Evolutionary conservation across 148 eudicot genomes (phyloP).

Genomic region (Vaccinium vitisidaea): DNA sequence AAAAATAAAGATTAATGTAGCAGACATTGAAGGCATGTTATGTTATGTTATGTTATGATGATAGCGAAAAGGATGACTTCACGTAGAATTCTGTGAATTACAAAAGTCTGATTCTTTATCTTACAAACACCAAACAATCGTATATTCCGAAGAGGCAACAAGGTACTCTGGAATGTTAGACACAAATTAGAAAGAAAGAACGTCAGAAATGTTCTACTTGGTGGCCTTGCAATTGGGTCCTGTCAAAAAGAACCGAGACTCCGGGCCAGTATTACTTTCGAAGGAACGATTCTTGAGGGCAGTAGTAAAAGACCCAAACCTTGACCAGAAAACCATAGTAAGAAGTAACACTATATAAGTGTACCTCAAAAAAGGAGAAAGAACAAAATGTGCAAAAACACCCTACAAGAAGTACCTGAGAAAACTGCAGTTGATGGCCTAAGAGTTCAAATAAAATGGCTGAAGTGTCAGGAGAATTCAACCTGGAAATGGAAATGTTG

Average conservation of each 20-base stretch:
- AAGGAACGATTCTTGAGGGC: too few species aligned
- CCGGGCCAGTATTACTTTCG: too few species aligned
- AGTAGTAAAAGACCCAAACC: too few species aligned
- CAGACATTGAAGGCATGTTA: not conserved
- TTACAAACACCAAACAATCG: not conserved
- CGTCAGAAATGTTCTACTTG: too few species aligned
- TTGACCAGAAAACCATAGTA: not conserved
- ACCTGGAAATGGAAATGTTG: slow-evolving; percentile 35
- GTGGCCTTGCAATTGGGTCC: too few species aligned
- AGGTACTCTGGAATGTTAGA: too few species aligned
- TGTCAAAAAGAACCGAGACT: too few species aligned
- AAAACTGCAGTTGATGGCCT: slow-evolving; percentile 76
- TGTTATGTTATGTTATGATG: not conserved
- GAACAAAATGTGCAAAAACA: not conserved
- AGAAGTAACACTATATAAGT: not conserved
- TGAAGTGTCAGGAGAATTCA: slow-evolving; percentile 81
- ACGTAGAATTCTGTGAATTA: not conserved
- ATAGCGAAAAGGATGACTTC: not conserved
- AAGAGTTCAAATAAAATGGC: slow-evolving; percentile 64
- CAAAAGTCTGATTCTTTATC: slow-evolving; percentile 4
- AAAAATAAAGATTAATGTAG: not conserved
- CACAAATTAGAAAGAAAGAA: too few species aligned
- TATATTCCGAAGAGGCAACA: not conserved
- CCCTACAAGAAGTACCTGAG: slow-evolving; percentile 55
- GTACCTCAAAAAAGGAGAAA: not conserved